These are phyloP conservation scores for Aureobasidium subglaciale DNA, from an alignment of 2,329 filamentous ascomycete genomes.

Conservation along the genomic window DNA sequence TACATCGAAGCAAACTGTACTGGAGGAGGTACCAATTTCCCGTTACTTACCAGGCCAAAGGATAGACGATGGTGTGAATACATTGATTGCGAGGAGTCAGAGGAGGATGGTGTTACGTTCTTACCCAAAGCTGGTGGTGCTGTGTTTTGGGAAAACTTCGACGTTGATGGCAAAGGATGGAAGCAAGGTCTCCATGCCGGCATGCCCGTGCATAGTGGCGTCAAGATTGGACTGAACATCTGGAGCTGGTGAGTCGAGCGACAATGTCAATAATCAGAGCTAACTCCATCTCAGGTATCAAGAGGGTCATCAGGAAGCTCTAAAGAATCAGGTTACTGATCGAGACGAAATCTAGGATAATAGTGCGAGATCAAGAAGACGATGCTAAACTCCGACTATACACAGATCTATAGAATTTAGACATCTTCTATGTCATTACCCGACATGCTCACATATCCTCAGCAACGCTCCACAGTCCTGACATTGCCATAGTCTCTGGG, in stretches of 20 bases:
- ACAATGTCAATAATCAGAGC: not conserved
- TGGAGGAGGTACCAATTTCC: conserved; percentile 57
- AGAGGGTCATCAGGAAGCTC: conserved; percentile 15
- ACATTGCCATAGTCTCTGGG: conserved; percentile 8
- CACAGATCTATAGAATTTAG: not conserved
- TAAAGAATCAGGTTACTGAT: not conserved
- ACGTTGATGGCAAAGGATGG: conserved; percentile 48
- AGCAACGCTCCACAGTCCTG: not conserved
- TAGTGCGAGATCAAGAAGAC: not conserved
- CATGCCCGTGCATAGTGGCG: conserved; percentile 48
- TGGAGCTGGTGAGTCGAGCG: conserved; percentile 51
- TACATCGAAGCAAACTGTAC: conserved; percentile 47
- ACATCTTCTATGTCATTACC: not conserved
- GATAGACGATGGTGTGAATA: conserved; percentile 50
- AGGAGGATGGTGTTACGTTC: conserved; percentile 47
- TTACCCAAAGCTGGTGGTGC: conserved; percentile 52
- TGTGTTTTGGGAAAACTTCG: conserved; percentile 57
- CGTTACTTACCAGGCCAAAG: conserved; percentile 39
- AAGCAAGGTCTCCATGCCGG: conserved; percentile 56
- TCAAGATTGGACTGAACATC: conserved; percentile 57
- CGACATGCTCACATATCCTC: not conserved
- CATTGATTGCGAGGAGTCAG: conserved; percentile 42
- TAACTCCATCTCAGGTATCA: conserved; percentile 27
- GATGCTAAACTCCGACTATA: not conserved
- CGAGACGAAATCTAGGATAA: not conserved